Conservation (phyloP, 805 yeast species). For the Zygoascus biomembranicola region DNA sequence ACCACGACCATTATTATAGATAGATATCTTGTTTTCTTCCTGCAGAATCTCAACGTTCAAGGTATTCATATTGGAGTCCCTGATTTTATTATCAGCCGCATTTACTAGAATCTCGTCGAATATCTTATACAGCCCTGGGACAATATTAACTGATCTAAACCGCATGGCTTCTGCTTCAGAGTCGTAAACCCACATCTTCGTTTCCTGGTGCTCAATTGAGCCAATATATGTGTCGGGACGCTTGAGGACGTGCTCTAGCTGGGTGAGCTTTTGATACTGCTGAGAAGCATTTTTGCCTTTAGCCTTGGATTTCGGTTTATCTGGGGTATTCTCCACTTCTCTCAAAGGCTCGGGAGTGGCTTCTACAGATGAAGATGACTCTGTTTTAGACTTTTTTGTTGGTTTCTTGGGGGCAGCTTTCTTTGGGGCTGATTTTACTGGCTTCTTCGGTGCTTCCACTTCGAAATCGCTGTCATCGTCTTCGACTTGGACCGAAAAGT, state of each 20-base stretch:
- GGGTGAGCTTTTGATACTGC: conserved; percentile 89
- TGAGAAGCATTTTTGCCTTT: conserved; percentile 42
- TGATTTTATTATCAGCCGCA: conserved; percentile 96
- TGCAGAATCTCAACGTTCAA: conserved; percentile 76
- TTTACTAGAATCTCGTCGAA: conserved; percentile 96
- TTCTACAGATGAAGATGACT: background rate
- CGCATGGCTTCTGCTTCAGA: conserved; percentile 53
- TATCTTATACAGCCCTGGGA: conserved; percentile 93
- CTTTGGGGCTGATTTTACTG: conserved; percentile 1
- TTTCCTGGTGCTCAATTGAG: conserved; percentile 73
- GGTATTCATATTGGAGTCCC: conserved; percentile 84
- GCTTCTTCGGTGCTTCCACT: conserved; percentile 5
- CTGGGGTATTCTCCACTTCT: conserved; percentile 7
- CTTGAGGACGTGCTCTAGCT: conserved; percentile 89
- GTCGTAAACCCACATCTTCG: conserved; percentile 81
- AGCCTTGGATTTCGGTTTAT: conserved; percentile 1
- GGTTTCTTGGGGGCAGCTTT: conserved; percentile 2
- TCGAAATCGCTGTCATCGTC: conserved; percentile 15
- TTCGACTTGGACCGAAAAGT: conserved; percentile 3
- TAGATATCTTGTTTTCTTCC: conserved; percentile 65
- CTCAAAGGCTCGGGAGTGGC: conserved; percentile 4
- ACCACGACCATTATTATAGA: conserved; percentile 90
- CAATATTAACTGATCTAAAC: conserved; percentile 54
- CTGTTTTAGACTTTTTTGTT: conserved; percentile 15
- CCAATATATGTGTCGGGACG: conserved; percentile 98